Percentiles rank a stretch among this genome's conserved stretches.
Conservation (phyloP, 306 rosid species). For the Lathyrus oleraceus region DNA sequence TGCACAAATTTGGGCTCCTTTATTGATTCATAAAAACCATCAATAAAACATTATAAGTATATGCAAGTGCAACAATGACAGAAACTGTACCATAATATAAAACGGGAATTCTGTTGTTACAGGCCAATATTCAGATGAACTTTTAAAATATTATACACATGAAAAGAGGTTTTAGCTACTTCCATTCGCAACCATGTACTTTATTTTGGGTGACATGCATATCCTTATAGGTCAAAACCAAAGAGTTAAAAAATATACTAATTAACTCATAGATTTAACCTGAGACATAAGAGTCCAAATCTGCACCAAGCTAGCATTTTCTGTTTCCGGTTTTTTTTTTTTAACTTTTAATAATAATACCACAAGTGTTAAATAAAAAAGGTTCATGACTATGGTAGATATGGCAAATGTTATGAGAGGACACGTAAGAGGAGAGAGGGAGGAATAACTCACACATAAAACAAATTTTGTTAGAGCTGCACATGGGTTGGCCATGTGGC, state of each 20-base stretch:
- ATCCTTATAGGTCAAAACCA: constrained; percentile 9
- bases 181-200: constrained; percentile 18
- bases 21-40: constrained; percentile 46
- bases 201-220: not conserved
- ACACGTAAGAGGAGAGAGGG: too few relatives aligned
- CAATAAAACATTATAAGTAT: constrained; percentile 33
- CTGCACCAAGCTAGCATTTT: not conserved
- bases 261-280: not conserved
- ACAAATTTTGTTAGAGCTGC: too few relatives aligned
- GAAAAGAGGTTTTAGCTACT: constrained; percentile 17
- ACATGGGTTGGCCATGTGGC: too few relatives aligned
- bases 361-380: not conserved
- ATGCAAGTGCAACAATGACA: constrained; percentile 22
- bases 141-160: not conserved
- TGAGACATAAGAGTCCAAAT: not conserved
- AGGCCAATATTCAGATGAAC: constrained; percentile 20
- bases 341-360: not conserved
- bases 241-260: not conserved
- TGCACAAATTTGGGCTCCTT: constrained; percentile 94
- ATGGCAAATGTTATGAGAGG: too few relatives aligned
- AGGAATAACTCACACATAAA: too few relatives aligned
- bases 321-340: not conserved
- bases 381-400: too few relatives aligned
- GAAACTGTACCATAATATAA: not conserved
- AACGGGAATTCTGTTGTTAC: not conserved